Conservation (phyloP, 179 eudicot species). For the Corrigiola litoralis region DNA sequence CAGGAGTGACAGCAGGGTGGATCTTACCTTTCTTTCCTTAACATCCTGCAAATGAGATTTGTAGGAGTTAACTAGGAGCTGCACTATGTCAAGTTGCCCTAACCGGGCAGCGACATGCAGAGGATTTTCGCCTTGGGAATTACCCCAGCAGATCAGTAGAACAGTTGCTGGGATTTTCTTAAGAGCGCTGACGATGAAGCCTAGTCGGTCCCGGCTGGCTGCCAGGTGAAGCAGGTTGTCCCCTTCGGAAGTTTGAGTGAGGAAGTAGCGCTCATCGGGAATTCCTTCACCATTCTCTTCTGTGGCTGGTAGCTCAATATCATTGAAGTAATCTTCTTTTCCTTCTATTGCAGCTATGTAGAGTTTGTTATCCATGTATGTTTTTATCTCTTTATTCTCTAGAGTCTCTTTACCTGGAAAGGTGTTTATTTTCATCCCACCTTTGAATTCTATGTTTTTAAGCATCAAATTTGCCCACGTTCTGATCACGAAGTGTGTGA, state of each 20-base stretch:
- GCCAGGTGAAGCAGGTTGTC: conserved; percentile 44
- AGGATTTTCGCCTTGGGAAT: conserved; percentile 34
- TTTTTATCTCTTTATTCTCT: not conserved
- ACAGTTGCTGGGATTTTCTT: conserved; percentile 31
- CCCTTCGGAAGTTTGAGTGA: conserved; percentile 26
- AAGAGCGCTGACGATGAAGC: conserved; percentile 33
- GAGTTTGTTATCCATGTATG: conserved; percentile 26
- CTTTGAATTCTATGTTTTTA: conserved; percentile 2
- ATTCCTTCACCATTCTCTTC: conserved; percentile 18
- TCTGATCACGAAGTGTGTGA: conserved; percentile 19
- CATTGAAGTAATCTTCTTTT: conserved; percentile 21
- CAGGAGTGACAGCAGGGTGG: conserved; percentile 23
- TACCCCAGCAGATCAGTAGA: conserved; percentile 29
- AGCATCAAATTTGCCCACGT: conserved; percentile 23
- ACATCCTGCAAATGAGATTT: conserved; percentile 27
- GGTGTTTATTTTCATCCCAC: not conserved
- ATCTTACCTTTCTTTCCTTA: conserved; percentile 24
- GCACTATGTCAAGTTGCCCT: conserved; percentile 29
- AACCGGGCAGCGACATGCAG: conserved; percentile 32
- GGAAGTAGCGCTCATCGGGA: conserved; percentile 27
- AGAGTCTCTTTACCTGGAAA: not conserved
- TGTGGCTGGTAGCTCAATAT: not conserved
- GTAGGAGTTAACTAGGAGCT: conserved; percentile 26
- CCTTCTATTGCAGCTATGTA: conserved; percentile 37
- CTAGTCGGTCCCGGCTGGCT: conserved; percentile 15